These are phyloP conservation scores for Lactarius hatsudake DNA, from an alignment of 768 basidiomycete genomes.

Conservation along the genomic window DNA sequence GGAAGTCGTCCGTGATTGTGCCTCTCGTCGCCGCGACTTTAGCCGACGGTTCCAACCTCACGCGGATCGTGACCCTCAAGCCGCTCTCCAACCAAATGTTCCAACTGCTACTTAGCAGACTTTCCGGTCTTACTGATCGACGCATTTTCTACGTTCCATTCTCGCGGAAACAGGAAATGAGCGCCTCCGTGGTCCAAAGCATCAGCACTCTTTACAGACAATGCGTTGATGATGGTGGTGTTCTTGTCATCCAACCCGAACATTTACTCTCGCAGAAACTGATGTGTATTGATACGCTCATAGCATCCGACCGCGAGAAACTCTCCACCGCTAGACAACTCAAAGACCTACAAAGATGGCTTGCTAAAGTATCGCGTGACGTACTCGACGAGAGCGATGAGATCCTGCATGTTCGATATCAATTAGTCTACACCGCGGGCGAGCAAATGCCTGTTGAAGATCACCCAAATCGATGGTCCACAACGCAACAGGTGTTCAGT, in stretches of 20 bases:
- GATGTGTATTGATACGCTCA: slow-evolving; percentile 40
- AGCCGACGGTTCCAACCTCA: slow-evolving; percentile 43
- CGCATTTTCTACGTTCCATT: slow-evolving; percentile 52
- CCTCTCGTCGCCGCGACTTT: slow-evolving; percentile 42
- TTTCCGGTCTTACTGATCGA: slow-evolving; percentile 45
- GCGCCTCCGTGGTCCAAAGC: slow-evolving; percentile 20
- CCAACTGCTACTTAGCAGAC: slow-evolving; percentile 41
- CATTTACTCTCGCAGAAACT: slow-evolving; percentile 52
- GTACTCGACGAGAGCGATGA: no score
- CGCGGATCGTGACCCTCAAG: slow-evolving; percentile 50
- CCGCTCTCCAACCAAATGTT: slow-evolving; percentile 48
- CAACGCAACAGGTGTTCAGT: slow-evolving; percentile 39
- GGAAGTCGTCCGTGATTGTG: slow-evolving; percentile 52
- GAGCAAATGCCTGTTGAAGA: slow-evolving; percentile 38
- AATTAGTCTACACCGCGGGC: no score
- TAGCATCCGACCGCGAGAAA: slow-evolving; percentile 25
- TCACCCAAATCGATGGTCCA: slow-evolving; percentile 44
- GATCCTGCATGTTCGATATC: no score
- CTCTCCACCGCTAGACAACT: not conserved
- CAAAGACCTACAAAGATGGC: no score
- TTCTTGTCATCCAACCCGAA: slow-evolving; percentile 52
- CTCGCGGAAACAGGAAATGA: slow-evolving; percentile 38
- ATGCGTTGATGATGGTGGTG: slow-evolving; percentile 41
- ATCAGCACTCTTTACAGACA: slow-evolving; percentile 37
- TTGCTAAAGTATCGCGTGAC: no score